A percentile compares a stretch with the other conserved stretches of the same genome.
Conservation (phyloP, 345 rosid species). For the Hevea brasiliensis region DNA sequence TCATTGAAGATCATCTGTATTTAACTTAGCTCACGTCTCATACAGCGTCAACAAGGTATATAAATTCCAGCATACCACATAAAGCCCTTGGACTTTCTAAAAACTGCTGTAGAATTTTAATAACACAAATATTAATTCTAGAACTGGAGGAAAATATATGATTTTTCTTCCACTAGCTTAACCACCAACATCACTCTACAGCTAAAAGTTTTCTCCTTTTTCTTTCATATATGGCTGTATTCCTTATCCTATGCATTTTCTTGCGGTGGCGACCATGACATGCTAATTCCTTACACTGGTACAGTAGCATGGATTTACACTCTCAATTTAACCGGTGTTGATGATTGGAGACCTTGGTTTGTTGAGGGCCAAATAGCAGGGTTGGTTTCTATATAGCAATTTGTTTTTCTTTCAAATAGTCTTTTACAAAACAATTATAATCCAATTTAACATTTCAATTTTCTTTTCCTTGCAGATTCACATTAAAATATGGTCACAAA, state of each 20-base stretch:
- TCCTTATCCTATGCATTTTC: neutral
- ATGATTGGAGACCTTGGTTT: constrained; percentile 16
- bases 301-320: constrained; percentile 8
- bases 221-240: neutral
- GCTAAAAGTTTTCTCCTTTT: neutral
- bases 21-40: neutral
- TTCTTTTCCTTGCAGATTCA: constrained; percentile 1
- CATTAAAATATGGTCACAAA: constrained; percentile 6
- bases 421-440: neutral
- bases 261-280: constrained; percentile 17
- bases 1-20: neutral
- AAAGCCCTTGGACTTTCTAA: neutral
- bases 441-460: too few species aligned
- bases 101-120: neutral
- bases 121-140: neutral
- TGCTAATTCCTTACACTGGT: constrained; percentile 12
- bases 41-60: neutral
- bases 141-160: neutral
- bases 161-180: neutral
- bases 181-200: neutral
- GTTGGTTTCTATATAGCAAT: neutral
- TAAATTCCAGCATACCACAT: too few species aligned
- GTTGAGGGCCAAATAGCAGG: constrained; percentile 8
- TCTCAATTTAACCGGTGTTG: constrained; percentile 8
- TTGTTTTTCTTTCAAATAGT: neutral